Evolutionary conservation across 1,139 yeast species (phyloP).

Genomic region (Blastobotrys raffinosifermentans): DNA sequence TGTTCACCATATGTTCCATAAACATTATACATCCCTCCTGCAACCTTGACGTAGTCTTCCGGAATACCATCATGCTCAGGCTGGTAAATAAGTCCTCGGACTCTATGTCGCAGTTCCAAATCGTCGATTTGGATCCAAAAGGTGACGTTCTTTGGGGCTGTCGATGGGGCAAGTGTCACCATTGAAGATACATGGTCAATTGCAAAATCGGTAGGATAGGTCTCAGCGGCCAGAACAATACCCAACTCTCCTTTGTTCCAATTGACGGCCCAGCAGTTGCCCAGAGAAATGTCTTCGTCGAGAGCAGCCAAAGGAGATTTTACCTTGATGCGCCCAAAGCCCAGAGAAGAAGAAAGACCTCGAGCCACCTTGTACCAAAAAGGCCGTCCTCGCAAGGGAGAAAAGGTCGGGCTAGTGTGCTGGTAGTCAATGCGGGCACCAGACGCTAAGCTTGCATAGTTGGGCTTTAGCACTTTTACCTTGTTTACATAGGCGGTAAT

Average conservation of each 20-base stretch:
- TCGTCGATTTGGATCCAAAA: conserved; percentile 29
- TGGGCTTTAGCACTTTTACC: conserved; percentile 21
- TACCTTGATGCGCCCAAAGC: conserved; percentile 22
- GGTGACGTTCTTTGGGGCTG: conserved; percentile 30
- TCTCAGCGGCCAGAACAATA: conserved; percentile 24
- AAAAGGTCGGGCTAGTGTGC: conserved; percentile 26
- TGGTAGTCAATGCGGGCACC: conserved; percentile 29
- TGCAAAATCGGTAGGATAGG: conserved; percentile 26
- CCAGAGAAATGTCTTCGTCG: conserved; percentile 23
- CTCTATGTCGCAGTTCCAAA: conserved; percentile 10
- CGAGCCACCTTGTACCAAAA: conserved; percentile 17
- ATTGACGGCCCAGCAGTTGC: conserved; percentile 35
- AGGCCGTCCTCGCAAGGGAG: conserved; percentile 19
- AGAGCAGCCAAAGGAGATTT: conserved; percentile 27
- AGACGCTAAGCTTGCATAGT: conserved; percentile 28
- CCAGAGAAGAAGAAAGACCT: conserved; percentile 16
- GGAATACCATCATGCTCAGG: conserved; percentile 14
- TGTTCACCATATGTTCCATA: conserved; percentile 25
- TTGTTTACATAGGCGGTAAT: conserved; percentile 10
- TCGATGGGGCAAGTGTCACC: conserved; percentile 24
- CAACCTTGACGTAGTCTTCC: conserved; percentile 21
- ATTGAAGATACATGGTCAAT: conserved; percentile 28
- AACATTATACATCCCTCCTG: conserved; percentile 27
- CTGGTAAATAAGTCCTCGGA: conserved; percentile 11
- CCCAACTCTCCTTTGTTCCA: conserved; percentile 30